These are phyloP conservation scores for Ogataea wickerhamii DNA, from an alignment of 805 yeast species.

Conservation along the genomic window DNA sequence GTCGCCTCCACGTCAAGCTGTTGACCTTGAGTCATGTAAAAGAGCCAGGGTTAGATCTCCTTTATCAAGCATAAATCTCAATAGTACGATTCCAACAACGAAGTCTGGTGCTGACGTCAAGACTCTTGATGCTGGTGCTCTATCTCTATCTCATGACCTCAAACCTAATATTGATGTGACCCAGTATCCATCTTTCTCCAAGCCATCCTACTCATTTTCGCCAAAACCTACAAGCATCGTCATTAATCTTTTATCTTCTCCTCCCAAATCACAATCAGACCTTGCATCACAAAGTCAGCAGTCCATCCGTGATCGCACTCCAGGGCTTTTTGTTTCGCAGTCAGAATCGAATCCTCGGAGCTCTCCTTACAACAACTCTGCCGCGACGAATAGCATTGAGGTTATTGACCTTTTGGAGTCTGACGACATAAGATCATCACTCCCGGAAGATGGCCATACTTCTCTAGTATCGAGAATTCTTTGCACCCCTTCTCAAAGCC, in stretches of 20 bases:
- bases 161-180: not conserved
- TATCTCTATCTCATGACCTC: not conserved
- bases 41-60: not conserved
- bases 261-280: slow-evolving; percentile 3
- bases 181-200: not conserved
- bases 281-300: slow-evolving; percentile 1
- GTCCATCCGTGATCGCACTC: not conserved
- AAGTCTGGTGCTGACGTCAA: not conserved
- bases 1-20: slow-evolving; percentile 1
- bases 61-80: not conserved
- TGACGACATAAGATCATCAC: slow-evolving; percentile 2
- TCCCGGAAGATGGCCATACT: not conserved
- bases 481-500: slow-evolving; percentile 1
- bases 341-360: slow-evolving; percentile 1
- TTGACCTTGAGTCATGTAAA: not conserved
- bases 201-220: not conserved
- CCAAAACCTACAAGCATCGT: not conserved
- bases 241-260: slow-evolving; percentile 2
- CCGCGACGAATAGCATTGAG: slow-evolving; percentile 4
- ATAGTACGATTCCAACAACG: not conserved
- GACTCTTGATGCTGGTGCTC: not conserved
- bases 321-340: slow-evolving; percentile 7
- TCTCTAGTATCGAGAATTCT: not conserved
- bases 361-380: slow-evolving; percentile 3
- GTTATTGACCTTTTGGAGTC: slow-evolving; percentile 12